Percentiles rank a stretch among this genome's conserved stretches.
Evolutionary conservation across 371 early-diverging fungal species (phyloP).

Genomic region (Basidiobolus meristosporus): DNA sequence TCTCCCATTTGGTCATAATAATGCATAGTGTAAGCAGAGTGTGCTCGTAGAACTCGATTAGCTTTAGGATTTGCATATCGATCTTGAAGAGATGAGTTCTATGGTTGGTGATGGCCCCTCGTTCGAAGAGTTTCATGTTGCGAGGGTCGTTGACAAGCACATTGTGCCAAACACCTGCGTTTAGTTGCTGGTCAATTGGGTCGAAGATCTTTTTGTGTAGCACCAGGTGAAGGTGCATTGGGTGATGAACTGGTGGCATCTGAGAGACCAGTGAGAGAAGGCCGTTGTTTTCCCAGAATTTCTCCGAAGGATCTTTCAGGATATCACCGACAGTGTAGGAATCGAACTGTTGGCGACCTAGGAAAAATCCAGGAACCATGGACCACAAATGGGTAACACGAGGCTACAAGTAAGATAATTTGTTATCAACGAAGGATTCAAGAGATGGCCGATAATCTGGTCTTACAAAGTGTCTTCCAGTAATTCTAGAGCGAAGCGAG

Average conservation of each 20-base stretch:
- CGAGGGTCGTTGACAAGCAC: conserved; percentile 5
- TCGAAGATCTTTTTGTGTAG: conserved; percentile 4
- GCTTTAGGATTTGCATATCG: too few species aligned
- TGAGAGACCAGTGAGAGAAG: conserved; percentile 2
- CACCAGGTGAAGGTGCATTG: conserved; percentile 3
- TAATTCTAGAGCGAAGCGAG: conserved; percentile 3
- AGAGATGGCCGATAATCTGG: too few species aligned
- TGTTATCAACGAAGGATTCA: too few species aligned
- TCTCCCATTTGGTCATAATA: too few species aligned
- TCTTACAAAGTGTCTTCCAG: conserved; percentile 4
- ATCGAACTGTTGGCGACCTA: conserved; percentile 3
- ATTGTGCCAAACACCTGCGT: conserved; percentile 7
- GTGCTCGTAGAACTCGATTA: too few species aligned
- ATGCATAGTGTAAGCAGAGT: too few species aligned
- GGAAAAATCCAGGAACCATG: not conserved
- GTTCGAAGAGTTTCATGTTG: not conserved
- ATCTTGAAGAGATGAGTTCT: too few species aligned
- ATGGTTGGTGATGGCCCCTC: too few species aligned
- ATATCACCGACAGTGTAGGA: conserved; percentile 2
- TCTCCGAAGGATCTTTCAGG: conserved; percentile 1
- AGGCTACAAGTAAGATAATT: too few species aligned
- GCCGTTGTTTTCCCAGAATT: conserved; percentile 7
- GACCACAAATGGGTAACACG: not conserved
- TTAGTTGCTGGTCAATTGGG: conserved; percentile 4
- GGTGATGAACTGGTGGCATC: conserved; percentile 5